A percentile compares a stretch with the other conserved stretches of the same genome.
Conservation (phyloP, 2,329 filamentous ascomycete genomes). For the Claviceps cyperi region DNA sequence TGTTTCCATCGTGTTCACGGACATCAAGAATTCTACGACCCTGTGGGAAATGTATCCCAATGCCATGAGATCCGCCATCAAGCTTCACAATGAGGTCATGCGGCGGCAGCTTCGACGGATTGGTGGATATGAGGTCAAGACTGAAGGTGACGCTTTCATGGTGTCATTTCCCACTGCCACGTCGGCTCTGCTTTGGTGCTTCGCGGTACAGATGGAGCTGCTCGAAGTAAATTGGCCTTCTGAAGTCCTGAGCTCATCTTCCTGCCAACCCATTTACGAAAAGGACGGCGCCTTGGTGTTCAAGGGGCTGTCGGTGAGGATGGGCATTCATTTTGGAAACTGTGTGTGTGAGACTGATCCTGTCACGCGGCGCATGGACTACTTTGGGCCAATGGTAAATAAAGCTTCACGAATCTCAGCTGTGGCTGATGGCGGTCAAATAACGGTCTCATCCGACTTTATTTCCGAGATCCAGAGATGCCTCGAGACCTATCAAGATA, state of each 20-base stretch:
- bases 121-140: conserved; percentile 97
- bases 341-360: conserved; percentile 93
- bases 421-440: conserved; percentile 91
- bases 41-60: conserved; percentile 92
- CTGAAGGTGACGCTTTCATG: conserved; percentile 99
- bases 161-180: conserved; percentile 95
- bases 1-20: conserved; percentile 89
- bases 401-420: conserved; percentile 86
- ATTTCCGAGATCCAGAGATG: conserved; percentile 90
- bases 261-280: conserved; percentile 71
- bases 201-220: conserved; percentile 78
- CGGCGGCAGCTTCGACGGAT: conserved; percentile 83
- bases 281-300: conserved; percentile 83
- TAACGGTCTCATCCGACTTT: conserved; percentile 92
- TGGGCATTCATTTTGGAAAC: conserved; percentile 93
- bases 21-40: conserved; percentile 96
- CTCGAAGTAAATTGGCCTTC: conserved; percentile 86
- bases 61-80: conserved; percentile 93
- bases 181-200: conserved; percentile 88
- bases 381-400: conserved; percentile 99
- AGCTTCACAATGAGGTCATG: conserved; percentile 95
- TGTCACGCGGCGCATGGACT: conserved; percentile 96
- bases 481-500: conserved; percentile 77
- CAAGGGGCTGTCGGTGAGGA: conserved; percentile 83
- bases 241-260: conserved; percentile 75